phyloP scores from a whole-genome alignment of 441 rosid species.

The Populus hybrid region DNA sequence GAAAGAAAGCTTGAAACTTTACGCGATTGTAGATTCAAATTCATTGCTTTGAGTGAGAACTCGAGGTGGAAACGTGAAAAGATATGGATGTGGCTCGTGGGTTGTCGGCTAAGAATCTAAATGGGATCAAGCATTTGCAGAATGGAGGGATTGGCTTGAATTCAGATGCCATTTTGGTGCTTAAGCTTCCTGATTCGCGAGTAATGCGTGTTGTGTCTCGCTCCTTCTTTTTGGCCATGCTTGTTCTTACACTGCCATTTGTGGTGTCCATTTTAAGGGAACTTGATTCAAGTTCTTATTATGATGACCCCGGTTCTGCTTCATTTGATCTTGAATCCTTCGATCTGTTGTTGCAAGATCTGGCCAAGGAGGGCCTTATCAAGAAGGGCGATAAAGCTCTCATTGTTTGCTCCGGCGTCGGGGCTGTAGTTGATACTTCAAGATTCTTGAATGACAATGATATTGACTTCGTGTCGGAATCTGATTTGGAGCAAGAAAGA shows the following conservation, averaged over 20 bases:
- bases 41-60: background rate
- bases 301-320: background rate
- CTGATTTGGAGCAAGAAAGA: slow-evolving; percentile 41
- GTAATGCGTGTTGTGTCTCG: slow-evolving; percentile 38
- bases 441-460: slow-evolving; percentile 26
- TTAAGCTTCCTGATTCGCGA: slow-evolving; percentile 42
- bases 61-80: background rate
- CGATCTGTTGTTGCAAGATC: slow-evolving; percentile 41
- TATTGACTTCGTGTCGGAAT: slow-evolving; percentile 38
- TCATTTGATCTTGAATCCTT: slow-evolving; percentile 4
- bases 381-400: slow-evolving; percentile 39
- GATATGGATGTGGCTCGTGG: slow-evolving; percentile 30
- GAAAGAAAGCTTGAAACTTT: slow-evolving; percentile 7
- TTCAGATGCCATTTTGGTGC: slow-evolving; percentile 32
- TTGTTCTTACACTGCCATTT: slow-evolving; percentile 37
- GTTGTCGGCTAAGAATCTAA: slow-evolving; percentile 15
- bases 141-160: slow-evolving; percentile 19
- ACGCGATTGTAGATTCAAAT: slow-evolving; percentile 11
- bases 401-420: slow-evolving; percentile 29
- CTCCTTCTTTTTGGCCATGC: slow-evolving; percentile 37
- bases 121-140: slow-evolving; percentile 19
- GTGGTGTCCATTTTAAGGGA: slow-evolving; percentile 28
- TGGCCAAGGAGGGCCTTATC: slow-evolving; percentile 55
- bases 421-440: slow-evolving; percentile 22
- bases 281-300: slow-evolving; percentile 16